Evolutionary conservation across 1,139 yeast genomes (phyloP), one percentile per base, ranked within the genome.

Genomic region (Diutina rugosa): DNA sequence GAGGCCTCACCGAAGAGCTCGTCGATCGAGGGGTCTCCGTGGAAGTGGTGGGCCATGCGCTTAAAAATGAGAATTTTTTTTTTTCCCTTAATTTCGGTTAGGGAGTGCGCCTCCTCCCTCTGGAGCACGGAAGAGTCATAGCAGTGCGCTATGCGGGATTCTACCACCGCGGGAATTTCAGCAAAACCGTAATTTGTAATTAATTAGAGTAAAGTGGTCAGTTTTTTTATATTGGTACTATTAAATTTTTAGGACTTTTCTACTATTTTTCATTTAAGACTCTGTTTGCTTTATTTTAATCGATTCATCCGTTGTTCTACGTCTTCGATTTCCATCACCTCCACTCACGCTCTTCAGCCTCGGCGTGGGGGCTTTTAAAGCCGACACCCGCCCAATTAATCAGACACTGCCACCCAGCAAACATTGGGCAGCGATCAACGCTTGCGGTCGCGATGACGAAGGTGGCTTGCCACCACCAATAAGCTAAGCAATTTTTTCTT

Each of bases 1-100:
- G 44, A n/a, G n/a, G 53, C 53, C 29, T 49, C 53, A 29, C n/a
- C 16, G 28, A 49, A 32, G 26, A 49, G 53, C 28, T 49, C 53
- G 35, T n/a, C 32, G 53, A 49, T 49, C 16, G 35, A n/a, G 14
- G 53, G 53, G 18, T 47, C 51, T 30, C 44, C 44, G 28, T n/a
- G 10, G 12, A 26, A 12, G 53, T 32, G 44, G 53, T 16, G 41
- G 10, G 53, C 32, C 53, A 49, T 49, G 21, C 12, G 32, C 38
- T 48, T 26, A n/a, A n/a, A 44, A 44, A 18, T n/a, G 46, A 44
- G 18, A 44, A 44, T 16, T 44, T 44, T 44, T 44, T 35, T 44
- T 44, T 44, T 44, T n/a, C 26, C 46, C 46, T 44, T 18, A 44
- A 44, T 44, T 44, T 35, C 41, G 41, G 14, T 35, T 35, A 35